phyloP scores from a whole-genome alignment of 179 eudicot genomes.

The Silene coronaria region DNA sequence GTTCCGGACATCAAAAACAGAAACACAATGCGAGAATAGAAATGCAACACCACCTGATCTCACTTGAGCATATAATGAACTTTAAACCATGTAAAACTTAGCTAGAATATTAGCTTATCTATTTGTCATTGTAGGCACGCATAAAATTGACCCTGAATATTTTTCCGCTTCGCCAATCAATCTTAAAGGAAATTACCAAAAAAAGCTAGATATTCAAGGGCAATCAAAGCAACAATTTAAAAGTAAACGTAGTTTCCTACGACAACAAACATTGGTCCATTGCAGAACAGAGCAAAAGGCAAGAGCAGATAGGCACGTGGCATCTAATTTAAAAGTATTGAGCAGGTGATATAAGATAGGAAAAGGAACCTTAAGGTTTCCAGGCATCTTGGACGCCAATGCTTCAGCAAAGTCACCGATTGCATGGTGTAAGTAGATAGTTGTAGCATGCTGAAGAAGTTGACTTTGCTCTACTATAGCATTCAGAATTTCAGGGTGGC shows the following conservation, averaged over 20 bases:
- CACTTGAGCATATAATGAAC: no score
- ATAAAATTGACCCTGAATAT: neutral
- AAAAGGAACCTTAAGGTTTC: constrained; percentile 66
- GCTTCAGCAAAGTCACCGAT: constrained; percentile 96
- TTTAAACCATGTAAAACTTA: no score
- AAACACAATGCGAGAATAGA: no score
- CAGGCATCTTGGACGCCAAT: constrained; percentile 95
- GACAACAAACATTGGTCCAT: neutral
- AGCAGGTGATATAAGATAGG: neutral
- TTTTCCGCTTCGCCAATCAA: neutral
- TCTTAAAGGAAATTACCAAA: neutral
- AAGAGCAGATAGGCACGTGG: neutral
- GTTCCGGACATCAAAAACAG: no score
- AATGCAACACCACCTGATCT: no score
- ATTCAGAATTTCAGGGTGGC: constrained; percentile 83
- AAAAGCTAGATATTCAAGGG: neutral
- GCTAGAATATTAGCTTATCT: neutral
- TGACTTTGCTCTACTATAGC: constrained; percentile 77
- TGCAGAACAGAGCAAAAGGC: neutral
- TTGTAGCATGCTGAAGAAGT: constrained; percentile 95
- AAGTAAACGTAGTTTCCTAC: neutral
- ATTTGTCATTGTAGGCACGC: neutral
- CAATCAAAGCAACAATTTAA: neutral
- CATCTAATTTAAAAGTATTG: neutral
- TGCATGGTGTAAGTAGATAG: constrained; percentile 90